These are phyloP conservation scores for Backusella mclennaniae DNA, from an alignment of 192 early-diverging fungal genomes.

Conservation along the genomic window DNA sequence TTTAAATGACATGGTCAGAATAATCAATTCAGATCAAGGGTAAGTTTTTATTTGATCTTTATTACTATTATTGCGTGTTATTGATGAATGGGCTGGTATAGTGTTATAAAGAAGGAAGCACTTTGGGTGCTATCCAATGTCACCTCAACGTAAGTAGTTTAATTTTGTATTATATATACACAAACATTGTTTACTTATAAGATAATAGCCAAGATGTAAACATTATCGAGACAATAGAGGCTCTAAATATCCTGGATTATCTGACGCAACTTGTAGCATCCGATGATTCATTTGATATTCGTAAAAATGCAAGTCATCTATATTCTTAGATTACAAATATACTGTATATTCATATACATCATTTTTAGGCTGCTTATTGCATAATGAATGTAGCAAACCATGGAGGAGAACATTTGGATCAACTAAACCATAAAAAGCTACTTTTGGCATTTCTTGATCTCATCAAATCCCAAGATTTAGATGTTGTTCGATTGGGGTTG, in stretches of 20 bases:
- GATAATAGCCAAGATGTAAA: conserved; percentile 18
- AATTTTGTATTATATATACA: not conserved
- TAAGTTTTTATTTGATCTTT: not conserved
- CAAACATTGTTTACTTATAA: not conserved
- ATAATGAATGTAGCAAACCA: conserved; percentile 21
- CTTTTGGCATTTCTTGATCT: conserved; percentile 50
- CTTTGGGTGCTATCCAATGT: conserved; percentile 71
- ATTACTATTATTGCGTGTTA: not conserved
- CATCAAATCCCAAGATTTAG: conserved; percentile 57
- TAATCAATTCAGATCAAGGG: conserved; percentile 49
- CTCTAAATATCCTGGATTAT: conserved; percentile 47
- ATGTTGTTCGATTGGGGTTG: conserved; percentile 60
- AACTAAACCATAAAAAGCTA: conserved; percentile 4
- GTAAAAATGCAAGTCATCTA: conserved; percentile 49
- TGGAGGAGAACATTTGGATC: conserved; percentile 15
- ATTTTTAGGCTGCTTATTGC: conserved; percentile 24
- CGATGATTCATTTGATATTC: conserved; percentile 62
- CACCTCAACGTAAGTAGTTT: conserved; percentile 45
- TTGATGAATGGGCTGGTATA: conserved; percentile 10
- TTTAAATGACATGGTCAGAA: conserved; percentile 40
- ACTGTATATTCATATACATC: not conserved
- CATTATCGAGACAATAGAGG: conserved; percentile 49
- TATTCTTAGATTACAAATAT: not conserved
- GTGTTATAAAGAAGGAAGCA: conserved; percentile 64
- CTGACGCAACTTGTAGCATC: conserved; percentile 56